Base-by-base conservation (phyloP, 2,329 filamentous ascomycete genomes). In the Botrytis pseudocinerea region DNA sequence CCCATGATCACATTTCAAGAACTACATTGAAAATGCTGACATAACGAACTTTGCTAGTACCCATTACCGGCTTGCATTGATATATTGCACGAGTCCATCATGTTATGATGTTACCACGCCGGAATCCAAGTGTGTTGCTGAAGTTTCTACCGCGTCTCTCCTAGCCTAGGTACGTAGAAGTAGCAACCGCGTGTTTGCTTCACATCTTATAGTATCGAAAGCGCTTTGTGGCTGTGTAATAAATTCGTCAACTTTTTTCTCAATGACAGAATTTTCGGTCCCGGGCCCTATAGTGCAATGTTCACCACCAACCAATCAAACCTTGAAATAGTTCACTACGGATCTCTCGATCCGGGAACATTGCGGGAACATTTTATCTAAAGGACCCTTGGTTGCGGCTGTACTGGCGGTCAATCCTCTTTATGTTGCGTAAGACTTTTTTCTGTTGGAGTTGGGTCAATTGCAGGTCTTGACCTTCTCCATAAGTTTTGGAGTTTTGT, bases 221-320 rank as follows among this genome's bases (percentile, higher is more conserved):
- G 14, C 28, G 28, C 22, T 51, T n/a, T 65, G 63, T 65, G 63
- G 63, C 63, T 66, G 46, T 51, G 64, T 40, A 40, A n/a, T 51
- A 20, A 18, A 28, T 28, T 16, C 32, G 40, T 54, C 64, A 54
- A 54, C 46, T 8, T 2, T 28, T 48, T 48, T 48, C 32, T 25
- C 28, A 35, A 48, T 54, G 46, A 40, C 32, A 28, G 44, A 54
- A 54, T 46, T 66, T 20, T 51, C 4, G 63, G 32, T 40, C 28
- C 32, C 4, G 32, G 28, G 22, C 28, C 32, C 2, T 4, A 40
- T 40, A 18, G 38, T 22, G 32, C 35, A 40, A n/a, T 18, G 18
- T 42, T 42, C 35, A 54, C 9, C n/a, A 42, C 48, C 46, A 32
- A 42, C 48, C 65, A 68, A 68, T 57, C 35, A 68, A 28, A 51